Evolutionary conservation across 2,329 filamentous ascomycete species (phyloP), one percentile per base, ranked within the genome.

Genomic region (Polychaeton citri): DNA sequence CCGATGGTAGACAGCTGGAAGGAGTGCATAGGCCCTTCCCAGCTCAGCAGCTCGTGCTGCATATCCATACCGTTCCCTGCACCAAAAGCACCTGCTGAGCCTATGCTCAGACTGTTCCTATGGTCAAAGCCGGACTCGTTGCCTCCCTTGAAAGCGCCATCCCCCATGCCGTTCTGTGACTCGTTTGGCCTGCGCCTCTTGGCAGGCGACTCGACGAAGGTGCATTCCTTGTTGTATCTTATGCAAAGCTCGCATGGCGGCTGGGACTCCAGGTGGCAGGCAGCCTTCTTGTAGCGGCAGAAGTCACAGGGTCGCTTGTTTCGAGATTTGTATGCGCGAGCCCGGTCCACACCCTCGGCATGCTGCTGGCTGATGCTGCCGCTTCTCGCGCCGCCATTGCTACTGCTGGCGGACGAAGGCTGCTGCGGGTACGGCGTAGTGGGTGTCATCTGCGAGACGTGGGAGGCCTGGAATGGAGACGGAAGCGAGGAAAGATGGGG

Each of bases 281-380:
- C 62, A 1, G 62, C 60, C 43, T 65, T 63, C 38, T 63, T 58
- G 13, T 59, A 60, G 8, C 62, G 55, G 41, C 62, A 66, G 44
- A 65, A 65, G 43, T 66, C 63, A 47, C 63, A 67, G 4, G 63
- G 63, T 26, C 63, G 51, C 44, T 55, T 56, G 39, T 55, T 56
- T 15, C 54, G 48, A 34, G 51, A 55, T 45, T 57, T 57, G 50
- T 57, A 57, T 21, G 51, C 52, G 39, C 53, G 41, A 26, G 53
- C 50, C 37, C 53, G 46, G 35, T 55, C 53, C 15, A 15, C 24
- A 28, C 15, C 24, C 24, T 12, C 15, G 24, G 12, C 24, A 15
- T 12, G 15, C 24, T 28, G 24, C 15, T 28, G 24, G 24, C 12
- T 10, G 24, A 15, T 7, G 24, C 12, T 15, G 24, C 12, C n/a